phyloP scores from a whole-genome alignment of 1,139 yeast genomes.

The Blastobotrys serpentis region DNA sequence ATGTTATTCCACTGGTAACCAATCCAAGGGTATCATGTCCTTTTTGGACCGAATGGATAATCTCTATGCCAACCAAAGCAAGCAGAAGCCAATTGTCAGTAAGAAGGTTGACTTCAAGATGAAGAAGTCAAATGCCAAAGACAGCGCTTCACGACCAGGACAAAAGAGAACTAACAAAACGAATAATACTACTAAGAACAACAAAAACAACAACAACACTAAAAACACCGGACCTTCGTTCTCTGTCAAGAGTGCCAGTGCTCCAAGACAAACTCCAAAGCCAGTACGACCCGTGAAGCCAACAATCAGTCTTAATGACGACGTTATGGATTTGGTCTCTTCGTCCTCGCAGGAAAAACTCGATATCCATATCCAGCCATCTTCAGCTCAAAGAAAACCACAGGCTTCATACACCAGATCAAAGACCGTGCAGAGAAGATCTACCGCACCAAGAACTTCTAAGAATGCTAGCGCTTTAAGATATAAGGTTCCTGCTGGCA shows the following conservation, averaged over 20 bases:
- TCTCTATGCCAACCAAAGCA: slow-evolving; percentile 13
- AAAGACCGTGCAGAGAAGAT: neutral
- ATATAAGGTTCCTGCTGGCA: neutral
- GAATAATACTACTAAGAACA: no score
- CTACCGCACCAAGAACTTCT: neutral
- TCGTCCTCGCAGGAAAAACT: slow-evolving; percentile 5
- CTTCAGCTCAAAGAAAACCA: neutral
- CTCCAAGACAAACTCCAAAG: neutral
- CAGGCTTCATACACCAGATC: neutral
- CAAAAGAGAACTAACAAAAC: slow-evolving; percentile 6
- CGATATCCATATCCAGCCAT: slow-evolving; percentile 6
- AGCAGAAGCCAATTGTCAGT: slow-evolving; percentile 8
- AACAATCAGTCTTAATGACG: slow-evolving; percentile 10
- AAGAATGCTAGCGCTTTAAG: neutral
- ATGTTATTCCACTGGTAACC: slow-evolving; percentile 13
- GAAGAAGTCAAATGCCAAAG: slow-evolving; percentile 7
- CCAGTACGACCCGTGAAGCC: slow-evolving; percentile 1
- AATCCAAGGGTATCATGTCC: slow-evolving; percentile 13
- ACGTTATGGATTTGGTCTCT: slow-evolving; percentile 8
- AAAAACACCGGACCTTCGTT: neutral
- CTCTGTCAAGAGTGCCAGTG: neutral
- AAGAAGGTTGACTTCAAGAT: slow-evolving; percentile 12
- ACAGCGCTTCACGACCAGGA: neutral
- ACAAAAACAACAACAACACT: slow-evolving; percentile 1
- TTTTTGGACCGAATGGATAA: slow-evolving; percentile 20